Conservation (phyloP, 2,329 filamentous ascomycete genomes). For the Coniochaeta sp. region DNA sequence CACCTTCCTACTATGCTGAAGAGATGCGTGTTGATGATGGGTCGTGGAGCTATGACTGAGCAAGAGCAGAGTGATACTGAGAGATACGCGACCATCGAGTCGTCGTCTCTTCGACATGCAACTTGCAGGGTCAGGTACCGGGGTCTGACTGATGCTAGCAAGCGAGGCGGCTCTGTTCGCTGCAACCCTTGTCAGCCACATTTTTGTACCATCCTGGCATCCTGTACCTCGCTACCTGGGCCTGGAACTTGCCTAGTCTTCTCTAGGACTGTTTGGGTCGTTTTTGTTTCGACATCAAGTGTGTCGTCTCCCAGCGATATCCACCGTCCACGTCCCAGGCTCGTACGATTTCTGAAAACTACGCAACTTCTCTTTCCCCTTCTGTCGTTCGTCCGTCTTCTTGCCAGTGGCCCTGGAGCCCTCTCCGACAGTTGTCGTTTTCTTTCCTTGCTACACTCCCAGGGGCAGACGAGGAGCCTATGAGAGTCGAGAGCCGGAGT, state of each 20-base stretch:
- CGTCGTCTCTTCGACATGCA: not conserved
- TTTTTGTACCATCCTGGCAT: not conserved
- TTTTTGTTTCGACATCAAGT: constrained; percentile 1
- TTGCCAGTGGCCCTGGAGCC: not conserved
- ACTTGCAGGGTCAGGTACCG: not conserved
- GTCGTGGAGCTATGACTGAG: not conserved
- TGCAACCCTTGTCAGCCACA: not conserved
- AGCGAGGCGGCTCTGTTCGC: not conserved
- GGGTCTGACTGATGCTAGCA: not conserved
- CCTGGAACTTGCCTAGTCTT: not conserved
- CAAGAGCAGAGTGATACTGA: not conserved
- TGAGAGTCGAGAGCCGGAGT: not conserved
- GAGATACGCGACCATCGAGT: not conserved
- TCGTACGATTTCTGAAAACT: not conserved
- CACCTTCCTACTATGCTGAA: too few relatives aligned
- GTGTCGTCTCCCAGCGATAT: not conserved
- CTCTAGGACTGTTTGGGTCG: not conserved
- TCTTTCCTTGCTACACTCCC: not conserved
- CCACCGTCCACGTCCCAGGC: not conserved
- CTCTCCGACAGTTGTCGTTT: constrained; percentile 1
- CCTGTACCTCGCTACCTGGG: not conserved
- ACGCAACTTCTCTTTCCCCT: not conserved
- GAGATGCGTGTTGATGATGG: too few relatives aligned
- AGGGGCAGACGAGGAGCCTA: not conserved
- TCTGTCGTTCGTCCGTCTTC: not conserved